Percentiles rank a stretch among this genome's conserved stretches.
Conservation (phyloP, 352 stramenopile species). For the Halophytophthora batemanensis region DNA sequence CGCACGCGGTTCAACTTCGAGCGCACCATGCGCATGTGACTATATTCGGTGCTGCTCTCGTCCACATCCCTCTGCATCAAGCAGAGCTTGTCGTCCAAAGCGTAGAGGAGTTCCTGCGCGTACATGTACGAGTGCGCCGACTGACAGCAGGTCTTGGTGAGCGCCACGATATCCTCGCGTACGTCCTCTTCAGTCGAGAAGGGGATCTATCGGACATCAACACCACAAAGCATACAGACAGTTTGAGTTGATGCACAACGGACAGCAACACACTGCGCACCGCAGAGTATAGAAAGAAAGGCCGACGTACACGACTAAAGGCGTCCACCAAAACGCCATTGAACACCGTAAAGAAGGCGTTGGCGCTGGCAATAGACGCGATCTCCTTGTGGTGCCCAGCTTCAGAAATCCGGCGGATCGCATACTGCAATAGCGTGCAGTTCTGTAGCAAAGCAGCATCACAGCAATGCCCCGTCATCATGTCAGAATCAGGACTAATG, state of each 20-base stretch:
- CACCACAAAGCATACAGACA: not conserved
- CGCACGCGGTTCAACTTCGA: conserved; percentile 73
- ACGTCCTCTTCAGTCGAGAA: conserved; percentile 80
- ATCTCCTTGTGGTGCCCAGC: conserved; percentile 88
- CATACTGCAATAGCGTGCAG: conserved; percentile 82
- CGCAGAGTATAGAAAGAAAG: not conserved
- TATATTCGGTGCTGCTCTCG: conserved; percentile 24
- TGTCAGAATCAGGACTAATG: too few relatives aligned
- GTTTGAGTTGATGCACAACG: not conserved
- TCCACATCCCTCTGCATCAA: conserved; percentile 38
- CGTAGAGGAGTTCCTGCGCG: conserved; percentile 67
- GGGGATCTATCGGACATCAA: conserved; percentile 51
- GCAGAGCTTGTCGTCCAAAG: conserved; percentile 70
- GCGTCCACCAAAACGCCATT: conserved; percentile 75
- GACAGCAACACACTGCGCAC: not conserved
- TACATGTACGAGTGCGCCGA: conserved; percentile 85
- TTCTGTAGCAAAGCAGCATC: conserved; percentile 32
- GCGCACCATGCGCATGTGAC: conserved; percentile 52
- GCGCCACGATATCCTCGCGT: conserved; percentile 58
- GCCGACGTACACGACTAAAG: conserved; percentile 56
- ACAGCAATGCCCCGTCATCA: conserved; percentile 1
- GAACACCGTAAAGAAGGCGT: conserved; percentile 85
- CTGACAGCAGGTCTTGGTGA: conserved; percentile 85
- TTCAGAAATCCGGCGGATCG: conserved; percentile 82
- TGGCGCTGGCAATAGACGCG: conserved; percentile 78